A percentile compares a stretch with the other conserved stretches of the same genome.
Conservation (phyloP, 371 early-diverging fungal genomes). For the Mucor irregularis region DNA sequence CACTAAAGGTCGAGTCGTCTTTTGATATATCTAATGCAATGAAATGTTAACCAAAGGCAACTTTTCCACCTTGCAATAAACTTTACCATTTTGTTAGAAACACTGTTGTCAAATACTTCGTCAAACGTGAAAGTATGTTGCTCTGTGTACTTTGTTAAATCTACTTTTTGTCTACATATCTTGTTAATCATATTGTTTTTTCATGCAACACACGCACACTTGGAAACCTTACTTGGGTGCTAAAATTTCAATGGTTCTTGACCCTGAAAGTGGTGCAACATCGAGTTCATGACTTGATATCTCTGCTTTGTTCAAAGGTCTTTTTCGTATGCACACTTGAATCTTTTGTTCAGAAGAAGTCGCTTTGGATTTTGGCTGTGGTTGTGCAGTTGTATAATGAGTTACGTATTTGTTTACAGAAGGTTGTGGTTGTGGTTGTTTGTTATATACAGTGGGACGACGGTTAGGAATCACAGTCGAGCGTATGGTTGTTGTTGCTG, state of each 20-base stretch:
- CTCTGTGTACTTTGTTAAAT: slow-evolving; percentile 93
- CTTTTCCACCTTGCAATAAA: slow-evolving; percentile 92
- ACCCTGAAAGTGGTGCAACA: slow-evolving; percentile 68
- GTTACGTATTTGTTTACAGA: background rate
- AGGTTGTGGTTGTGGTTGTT: background rate
- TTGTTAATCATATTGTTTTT: too few relatives aligned
- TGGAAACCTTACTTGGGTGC: slow-evolving; percentile 59
- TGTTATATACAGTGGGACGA: too few relatives aligned
- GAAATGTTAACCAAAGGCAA: slow-evolving; percentile 95
- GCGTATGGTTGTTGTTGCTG: background rate
- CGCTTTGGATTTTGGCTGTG: too few relatives aligned
- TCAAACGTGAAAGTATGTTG: slow-evolving; percentile 96
- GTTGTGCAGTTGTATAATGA: background rate
- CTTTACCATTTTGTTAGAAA: slow-evolving; percentile 63
- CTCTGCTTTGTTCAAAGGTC: slow-evolving; percentile 90
- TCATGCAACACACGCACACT: too few relatives aligned
- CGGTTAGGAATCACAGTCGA: background rate
- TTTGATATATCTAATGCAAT: slow-evolving; percentile 62
- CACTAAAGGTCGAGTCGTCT: slow-evolving; percentile 88
- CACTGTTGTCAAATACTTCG: slow-evolving; percentile 89
- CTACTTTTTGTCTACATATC: slow-evolving; percentile 79
- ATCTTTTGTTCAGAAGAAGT: slow-evolving; percentile 49
- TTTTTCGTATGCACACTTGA: slow-evolving; percentile 95
- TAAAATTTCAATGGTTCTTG: slow-evolving; percentile 75
- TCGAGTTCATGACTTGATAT: slow-evolving; percentile 71